Evolutionary conservation across 2,329 filamentous ascomycete species (phyloP).

Genomic region (Ascochyta pisi): DNA sequence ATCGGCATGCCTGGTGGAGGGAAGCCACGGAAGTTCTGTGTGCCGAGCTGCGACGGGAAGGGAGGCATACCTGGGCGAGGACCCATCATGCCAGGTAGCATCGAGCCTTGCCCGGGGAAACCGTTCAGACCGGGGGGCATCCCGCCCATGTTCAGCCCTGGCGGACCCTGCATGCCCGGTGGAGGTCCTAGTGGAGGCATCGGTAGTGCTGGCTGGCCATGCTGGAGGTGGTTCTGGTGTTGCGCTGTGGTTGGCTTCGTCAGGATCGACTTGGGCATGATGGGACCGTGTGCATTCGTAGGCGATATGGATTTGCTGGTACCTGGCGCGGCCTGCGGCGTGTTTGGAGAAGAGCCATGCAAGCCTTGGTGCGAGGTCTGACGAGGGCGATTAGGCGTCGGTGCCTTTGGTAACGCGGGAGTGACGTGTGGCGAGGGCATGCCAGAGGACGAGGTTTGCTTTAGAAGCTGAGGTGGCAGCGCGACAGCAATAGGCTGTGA

Average conservation of each 20-base stretch:
- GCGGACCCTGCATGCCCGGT: constrained; percentile 65
- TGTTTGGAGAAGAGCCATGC: constrained; percentile 71
- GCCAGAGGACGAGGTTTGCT: constrained; percentile 58
- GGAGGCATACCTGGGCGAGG: constrained; percentile 64
- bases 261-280: constrained; percentile 67
- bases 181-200: constrained; percentile 69
- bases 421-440: constrained; percentile 84
- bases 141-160: constrained; percentile 54
- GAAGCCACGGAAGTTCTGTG: constrained; percentile 61
- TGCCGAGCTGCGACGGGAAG: constrained; percentile 60
- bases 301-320: constrained; percentile 65
- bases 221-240: constrained; percentile 54
- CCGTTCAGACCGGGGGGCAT: constrained; percentile 58
- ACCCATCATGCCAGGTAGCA: constrained; percentile 60
- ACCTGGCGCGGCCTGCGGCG: constrained; percentile 62
- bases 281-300: constrained; percentile 69
- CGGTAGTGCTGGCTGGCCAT: constrained; percentile 66
- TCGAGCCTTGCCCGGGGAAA: constrained; percentile 60
- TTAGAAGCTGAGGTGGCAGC: constrained; percentile 61
- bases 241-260: constrained; percentile 64
- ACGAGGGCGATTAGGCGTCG: constrained; percentile 78
- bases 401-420: constrained; percentile 80
- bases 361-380: constrained; percentile 81
- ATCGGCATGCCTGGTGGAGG: constrained; percentile 67
- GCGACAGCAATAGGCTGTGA: constrained; percentile 55